Evolutionary conservation across 176 grass and related monocot species (phyloP), one percentile per base, ranked within the genome.

Genomic region (Zizania latifolia): DNA sequence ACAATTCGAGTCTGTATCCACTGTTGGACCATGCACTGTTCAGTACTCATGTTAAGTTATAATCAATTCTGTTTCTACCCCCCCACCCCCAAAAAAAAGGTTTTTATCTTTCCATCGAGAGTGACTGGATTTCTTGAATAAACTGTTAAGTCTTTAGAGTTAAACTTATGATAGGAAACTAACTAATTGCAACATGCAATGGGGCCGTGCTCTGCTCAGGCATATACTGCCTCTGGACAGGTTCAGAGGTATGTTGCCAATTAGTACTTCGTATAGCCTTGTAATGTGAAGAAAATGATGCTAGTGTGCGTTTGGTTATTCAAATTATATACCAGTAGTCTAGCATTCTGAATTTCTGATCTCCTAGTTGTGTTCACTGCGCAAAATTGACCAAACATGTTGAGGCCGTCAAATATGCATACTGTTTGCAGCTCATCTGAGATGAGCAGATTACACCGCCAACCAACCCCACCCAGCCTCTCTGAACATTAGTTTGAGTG

Each of bases 401-500:
- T 72, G 48, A 72, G 30, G 31, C 38, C 19, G 38, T 76, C 39
- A 7, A 41, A 82, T 9, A 38, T 50, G 28, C 26, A 19, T 64
- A n/a, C 4, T 62, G 28, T 15, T 46, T 61, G 70, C 80, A 58
- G 50, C 38, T 48, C 54, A 58, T 4, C 45, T 13, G 65, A 39
- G 27, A 19, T 2, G 32, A 56, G 33, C 8, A 17, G 32, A 22
- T 65, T 2, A 10, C 19, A 51, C n/a, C 12, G 26, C 46, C 27
- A 66, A 67, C 1, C 16, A 43, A 33, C 75, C 27, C 16, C 4
- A 66, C 34, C 60, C 78, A 15, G 65, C 38, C 46, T 45, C 28
- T 69, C 43, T 72, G 34, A 65, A 66, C 45, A 71, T 72, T 31
- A 45, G 50, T 38, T 19, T 16, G 45, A 82, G 72, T 16, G 45